Conservation (phyloP, 164 flowering plant genomes). For the Dillenia turbinata region DNA sequence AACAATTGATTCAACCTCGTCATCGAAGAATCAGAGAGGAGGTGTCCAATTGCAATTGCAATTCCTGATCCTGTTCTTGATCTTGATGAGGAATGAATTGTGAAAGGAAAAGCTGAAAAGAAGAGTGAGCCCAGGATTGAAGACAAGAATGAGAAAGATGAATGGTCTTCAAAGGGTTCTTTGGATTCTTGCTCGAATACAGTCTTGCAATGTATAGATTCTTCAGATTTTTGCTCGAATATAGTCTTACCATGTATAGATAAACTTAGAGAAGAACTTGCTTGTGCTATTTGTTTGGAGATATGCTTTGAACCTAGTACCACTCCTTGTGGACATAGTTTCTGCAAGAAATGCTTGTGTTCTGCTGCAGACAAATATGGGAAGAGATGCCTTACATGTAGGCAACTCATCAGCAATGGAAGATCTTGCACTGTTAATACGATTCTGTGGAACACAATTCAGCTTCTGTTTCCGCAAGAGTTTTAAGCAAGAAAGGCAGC, state of each 20-base stretch:
- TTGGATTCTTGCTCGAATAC: conserved; percentile 23
- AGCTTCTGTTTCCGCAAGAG: conserved; percentile 82
- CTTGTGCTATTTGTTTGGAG: conserved; percentile 92
- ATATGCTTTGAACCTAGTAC: conserved; percentile 93
- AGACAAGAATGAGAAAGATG: conserved; percentile 19
- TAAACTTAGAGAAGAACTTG: conserved; percentile 78
- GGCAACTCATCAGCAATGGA: conserved; percentile 83
- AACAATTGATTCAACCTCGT: too few species aligned
- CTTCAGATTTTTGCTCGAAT: too few species aligned
- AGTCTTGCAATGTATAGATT: too few species aligned
- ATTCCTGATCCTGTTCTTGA: conserved; percentile 31
- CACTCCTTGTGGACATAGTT: conserved; percentile 95
- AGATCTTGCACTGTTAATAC: conserved; percentile 87
- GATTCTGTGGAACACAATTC: conserved; percentile 95
- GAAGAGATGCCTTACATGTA: conserved; percentile 80
- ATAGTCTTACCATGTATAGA: conserved; percentile 79
- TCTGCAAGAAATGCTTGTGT: conserved; percentile 76
- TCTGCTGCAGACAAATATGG: conserved; percentile 92
- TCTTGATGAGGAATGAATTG: conserved; percentile 47
- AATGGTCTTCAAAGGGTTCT: conserved; percentile 5
- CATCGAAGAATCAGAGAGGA: conserved; percentile 6
- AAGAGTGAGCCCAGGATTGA: conserved; percentile 16
- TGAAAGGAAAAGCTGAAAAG: conserved; percentile 18
- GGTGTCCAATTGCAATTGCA: conserved; percentile 33
- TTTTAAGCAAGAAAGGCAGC: conserved; percentile 60